These are phyloP conservation scores for Backusella sp. DNA, from an alignment of 192 early-diverging fungal species.

Conservation along the genomic window DNA sequence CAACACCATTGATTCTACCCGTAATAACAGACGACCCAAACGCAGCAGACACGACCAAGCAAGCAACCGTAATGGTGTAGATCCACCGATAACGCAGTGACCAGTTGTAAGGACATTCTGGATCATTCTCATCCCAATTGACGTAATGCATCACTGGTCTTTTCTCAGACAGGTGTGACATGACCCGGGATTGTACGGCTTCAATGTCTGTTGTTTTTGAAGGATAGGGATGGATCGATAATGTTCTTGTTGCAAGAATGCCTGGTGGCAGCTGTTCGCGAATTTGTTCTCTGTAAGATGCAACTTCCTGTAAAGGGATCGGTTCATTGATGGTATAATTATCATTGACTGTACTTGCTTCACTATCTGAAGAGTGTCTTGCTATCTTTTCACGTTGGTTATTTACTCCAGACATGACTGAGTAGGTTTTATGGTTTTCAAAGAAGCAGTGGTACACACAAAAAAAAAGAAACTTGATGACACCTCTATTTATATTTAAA, in stretches of 20 bases:
- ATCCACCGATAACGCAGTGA: conserved; percentile 16
- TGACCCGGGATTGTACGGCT: not conserved
- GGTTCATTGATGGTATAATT: conserved; percentile 4
- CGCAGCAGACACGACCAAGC: conserved; percentile 23
- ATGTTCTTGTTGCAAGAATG: not conserved
- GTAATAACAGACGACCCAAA: conserved; percentile 26
- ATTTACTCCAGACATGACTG: not conserved
- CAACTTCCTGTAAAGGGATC: not conserved
- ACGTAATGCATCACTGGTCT: conserved; percentile 13
- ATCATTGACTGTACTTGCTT: conserved; percentile 3
- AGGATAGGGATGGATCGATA: not conserved
- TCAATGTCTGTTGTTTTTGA: conserved; percentile 1
- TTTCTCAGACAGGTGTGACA: not conserved
- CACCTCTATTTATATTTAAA: not conserved
- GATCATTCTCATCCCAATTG: conserved; percentile 28
- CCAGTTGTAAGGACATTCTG: conserved; percentile 33
- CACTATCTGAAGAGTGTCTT: not conserved
- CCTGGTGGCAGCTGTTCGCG: conserved; percentile 8
- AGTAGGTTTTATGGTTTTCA: not conserved
- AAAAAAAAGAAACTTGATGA: too few relatives aligned
- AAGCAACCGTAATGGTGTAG: conserved; percentile 19
- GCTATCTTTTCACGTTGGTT: not conserved
- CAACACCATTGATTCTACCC: conserved; percentile 13
- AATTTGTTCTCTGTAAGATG: conserved; percentile 6
- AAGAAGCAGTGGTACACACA: not conserved